Percentiles rank a stretch among this genome's conserved stretches.
Conservation (phyloP, 2,329 filamentous ascomycete species). For the Chaetothyriales sp. region DNA sequence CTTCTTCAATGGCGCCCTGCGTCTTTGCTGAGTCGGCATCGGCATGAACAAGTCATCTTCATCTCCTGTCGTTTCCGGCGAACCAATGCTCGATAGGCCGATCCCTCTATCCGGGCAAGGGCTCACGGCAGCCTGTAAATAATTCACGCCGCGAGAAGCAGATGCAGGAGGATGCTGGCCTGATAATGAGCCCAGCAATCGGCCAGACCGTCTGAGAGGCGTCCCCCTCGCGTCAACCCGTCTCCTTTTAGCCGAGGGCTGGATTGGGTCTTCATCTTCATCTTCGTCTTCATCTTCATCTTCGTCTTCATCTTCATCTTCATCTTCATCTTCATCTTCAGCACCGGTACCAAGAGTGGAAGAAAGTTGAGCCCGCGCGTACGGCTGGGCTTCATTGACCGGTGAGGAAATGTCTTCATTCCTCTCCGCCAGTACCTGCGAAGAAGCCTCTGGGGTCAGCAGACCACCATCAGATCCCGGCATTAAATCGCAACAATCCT, state of each 20-base stretch:
- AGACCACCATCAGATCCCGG: constrained; percentile 1
- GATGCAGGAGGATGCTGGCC: neutral
- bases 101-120: neutral
- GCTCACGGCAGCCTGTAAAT: neutral
- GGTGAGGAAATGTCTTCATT: neutral
- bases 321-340: too few species aligned
- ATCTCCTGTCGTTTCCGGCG: constrained; percentile 21
- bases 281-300: too few species aligned
- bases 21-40: constrained; percentile 4
- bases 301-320: neutral
- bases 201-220: constrained; percentile 4
- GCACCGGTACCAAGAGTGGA: too few species aligned
- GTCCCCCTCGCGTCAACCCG: neutral
- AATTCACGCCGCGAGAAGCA: neutral
- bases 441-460: constrained; percentile 15
- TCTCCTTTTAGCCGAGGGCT: constrained; percentile 10
- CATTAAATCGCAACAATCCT: neutral
- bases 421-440: constrained; percentile 3
- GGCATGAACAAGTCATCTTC: constrained; percentile 17
- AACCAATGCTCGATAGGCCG: constrained; percentile 12
- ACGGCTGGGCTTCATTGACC: neutral
- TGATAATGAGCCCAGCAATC: constrained; percentile 1
- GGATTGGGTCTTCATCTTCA: neutral
- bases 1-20: constrained; percentile 18
- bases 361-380: too few species aligned